Evolutionary conservation across 1,284 basidiomycete genomes (phyloP), one percentile per base, ranked within the genome.

Genomic region (Mycena sp.): DNA sequence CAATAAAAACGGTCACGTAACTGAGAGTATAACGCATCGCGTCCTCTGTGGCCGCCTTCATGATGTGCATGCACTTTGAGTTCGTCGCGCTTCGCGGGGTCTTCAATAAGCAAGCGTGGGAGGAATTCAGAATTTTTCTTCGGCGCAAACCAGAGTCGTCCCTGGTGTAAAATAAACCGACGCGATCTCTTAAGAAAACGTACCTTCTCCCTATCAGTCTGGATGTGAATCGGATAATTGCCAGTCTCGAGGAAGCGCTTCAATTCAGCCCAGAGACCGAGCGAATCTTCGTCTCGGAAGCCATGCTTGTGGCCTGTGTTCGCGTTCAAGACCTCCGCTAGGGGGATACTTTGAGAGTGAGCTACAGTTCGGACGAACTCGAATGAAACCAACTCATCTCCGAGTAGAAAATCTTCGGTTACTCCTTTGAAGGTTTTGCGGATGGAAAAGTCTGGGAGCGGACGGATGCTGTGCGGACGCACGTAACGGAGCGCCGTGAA

Each of bases 11-110:
- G n/a, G n/a, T n/a, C n/a, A n/a, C 0, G 65, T 1, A 77, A 51
- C 3, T 60, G 37, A 11, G 52, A 50, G 58, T 74, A 75, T 0
- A 74, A 74, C 0, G 69, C 64, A 44, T 78, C 72, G 0, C 71
- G 65, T 0, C 76, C 74, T 16, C 70, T 60, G 52, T 77, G 76
- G 11, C 75, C 74, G 10, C 56, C 54, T 2, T 72, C 63, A n/a
- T 72, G 69, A 29, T 72, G 68, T 0, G 70, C 72, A 5, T 65
- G 51, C 0, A 68, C 64, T 9, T 74, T 55, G 0, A 74, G 37
- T 11, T 65, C 55, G 1, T 44, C 28, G 12, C 68, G 64, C 11
- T 64, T 65, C 0, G 17, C 28, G 0, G 35, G 0, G 12, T 69
- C 55, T 26, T 66, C 63, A 3, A 73, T 56, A 2, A 74, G 67